These are phyloP conservation scores for Helenozyma rhizophorensis DNA, from an alignment of 805 yeast species.

Conservation along the genomic window DNA sequence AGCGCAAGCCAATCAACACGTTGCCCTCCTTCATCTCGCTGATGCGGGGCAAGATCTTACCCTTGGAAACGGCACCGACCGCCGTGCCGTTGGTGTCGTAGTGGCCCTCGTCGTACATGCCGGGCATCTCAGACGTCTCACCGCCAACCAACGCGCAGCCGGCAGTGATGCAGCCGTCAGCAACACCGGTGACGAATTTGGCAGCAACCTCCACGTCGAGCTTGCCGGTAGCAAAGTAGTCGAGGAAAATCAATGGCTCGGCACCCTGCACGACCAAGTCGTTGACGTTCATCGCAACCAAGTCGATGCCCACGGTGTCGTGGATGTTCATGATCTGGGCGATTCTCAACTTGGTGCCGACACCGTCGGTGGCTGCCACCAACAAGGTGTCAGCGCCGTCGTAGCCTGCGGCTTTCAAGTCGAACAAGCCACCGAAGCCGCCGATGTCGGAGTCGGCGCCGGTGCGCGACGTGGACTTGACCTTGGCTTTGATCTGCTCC, in stretches of 20 bases:
- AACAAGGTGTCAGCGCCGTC: slow-evolving; percentile 72
- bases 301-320: slow-evolving; percentile 96
- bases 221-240: slow-evolving; percentile 94
- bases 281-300: slow-evolving; percentile 98
- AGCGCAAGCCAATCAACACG: slow-evolving; percentile 77
- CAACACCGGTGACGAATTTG: slow-evolving; percentile 90
- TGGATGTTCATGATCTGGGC: slow-evolving; percentile 89
- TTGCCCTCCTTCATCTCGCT: slow-evolving; percentile 73
- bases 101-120: slow-evolving; percentile 92
- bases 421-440: slow-evolving; percentile 97
- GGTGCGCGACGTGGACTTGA: slow-evolving; percentile 86
- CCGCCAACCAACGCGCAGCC: slow-evolving; percentile 99
- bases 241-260: slow-evolving; percentile 91
- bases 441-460: slow-evolving; percentile 99
- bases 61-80: slow-evolving; percentile 88
- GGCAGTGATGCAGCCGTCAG: slow-evolving; percentile 89
- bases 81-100: slow-evolving; percentile 99
- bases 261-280: slow-evolving; percentile 99
- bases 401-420: slow-evolving; percentile 84
- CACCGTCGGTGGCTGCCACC: slow-evolving; percentile 99
- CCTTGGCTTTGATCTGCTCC: slow-evolving; percentile 83
- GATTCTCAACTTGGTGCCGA: slow-evolving; percentile 92
- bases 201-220: slow-evolving; percentile 81
- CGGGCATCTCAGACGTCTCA: slow-evolving; percentile 99
- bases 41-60: slow-evolving; percentile 66